Evolutionary conservation across 2,329 filamentous ascomycete species (phyloP), one percentile per base, ranked within the genome.

Genomic region (Knoxdaviesia capensis): DNA sequence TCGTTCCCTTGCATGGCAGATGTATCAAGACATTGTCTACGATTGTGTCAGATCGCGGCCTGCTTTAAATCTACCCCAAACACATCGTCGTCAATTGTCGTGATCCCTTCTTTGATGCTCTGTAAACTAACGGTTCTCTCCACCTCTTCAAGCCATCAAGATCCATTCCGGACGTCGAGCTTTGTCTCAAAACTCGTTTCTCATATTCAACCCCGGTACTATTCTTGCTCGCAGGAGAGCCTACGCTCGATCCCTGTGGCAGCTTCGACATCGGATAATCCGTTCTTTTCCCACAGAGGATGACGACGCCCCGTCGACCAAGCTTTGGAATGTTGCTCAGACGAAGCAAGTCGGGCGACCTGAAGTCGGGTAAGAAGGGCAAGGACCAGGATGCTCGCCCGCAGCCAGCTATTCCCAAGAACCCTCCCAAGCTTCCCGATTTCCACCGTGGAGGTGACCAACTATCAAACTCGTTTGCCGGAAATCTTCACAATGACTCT

Each of bases 341-440:
- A 58, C 72, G 77, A 50, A 71, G 70, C 55, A 81, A 80, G 55
- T 80, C 76, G 44, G 70, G 69, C 46, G 76, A 82, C 48, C 56
- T 80, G 44, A 72, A 71, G 50, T 64, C 63, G 48, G 65, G 64
- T 57, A 74, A 68, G 58, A 78, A 75, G 63, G 64, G 62, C 53
- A 78, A 74, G 62, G 64, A 63, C 52, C 66, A 74, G 58, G 65
- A 68, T 50, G 63, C 63, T 48, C 65, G 69, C 53, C 56, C 66
- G 44, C 61, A 66, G 50, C 59, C 59, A 38, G 55, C 62, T 46
- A 56, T 65, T 46, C 56, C 60, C 51, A 66, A 63, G 48, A 57
- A 59, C 20, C 61, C 67, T 42, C 66, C 67, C 43, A 67, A 66
- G 52, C 59, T 71, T 39, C 68, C 68, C 45, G 64, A 68, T 42